Conservation (phyloP, 345 rosid species). For the Boechera stricta region DNA sequence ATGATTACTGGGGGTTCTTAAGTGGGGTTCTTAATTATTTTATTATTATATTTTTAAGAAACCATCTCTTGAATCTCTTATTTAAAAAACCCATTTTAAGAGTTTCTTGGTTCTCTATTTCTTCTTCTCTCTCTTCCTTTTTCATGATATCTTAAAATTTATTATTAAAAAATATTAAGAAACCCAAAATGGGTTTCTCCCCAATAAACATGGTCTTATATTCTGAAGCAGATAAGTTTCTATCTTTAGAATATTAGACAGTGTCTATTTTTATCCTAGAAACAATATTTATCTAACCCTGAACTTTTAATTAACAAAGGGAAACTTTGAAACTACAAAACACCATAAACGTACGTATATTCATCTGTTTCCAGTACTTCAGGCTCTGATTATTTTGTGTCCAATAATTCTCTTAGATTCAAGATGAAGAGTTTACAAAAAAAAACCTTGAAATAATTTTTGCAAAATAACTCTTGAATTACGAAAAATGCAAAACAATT, state of each 20-base stretch:
- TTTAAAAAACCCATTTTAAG: too few species aligned
- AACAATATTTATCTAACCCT: conserved; percentile 3
- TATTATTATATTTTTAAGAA: too few species aligned
- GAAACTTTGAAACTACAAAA: background rate
- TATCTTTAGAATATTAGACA: conserved; percentile 30
- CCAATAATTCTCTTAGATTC: conserved; percentile 6
- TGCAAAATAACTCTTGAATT: background rate
- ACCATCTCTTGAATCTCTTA: too few species aligned
- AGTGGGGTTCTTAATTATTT: too few species aligned
- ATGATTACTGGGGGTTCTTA: too few species aligned
- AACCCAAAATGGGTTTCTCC: too few species aligned
- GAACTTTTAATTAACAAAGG: background rate
- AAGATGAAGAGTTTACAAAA: background rate
- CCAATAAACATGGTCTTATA: too few species aligned
- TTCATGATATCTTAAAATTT: too few species aligned
- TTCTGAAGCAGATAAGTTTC: conserved; percentile 33
- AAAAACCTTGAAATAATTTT: background rate
- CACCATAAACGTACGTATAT: conserved; percentile 18
- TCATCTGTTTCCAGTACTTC: conserved; percentile 3
- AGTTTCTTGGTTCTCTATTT: too few species aligned
- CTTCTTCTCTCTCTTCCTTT: too few species aligned
- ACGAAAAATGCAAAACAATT: too few species aligned
- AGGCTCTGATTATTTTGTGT: background rate
- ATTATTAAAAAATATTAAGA: too few species aligned
- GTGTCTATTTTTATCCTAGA: conserved; percentile 3